A percentile compares a stretch with the other conserved stretches of the same genome.
phyloP scores from a whole-genome alignment of 176 grass and related monocot genomes.

The Poa pratensis region DNA sequence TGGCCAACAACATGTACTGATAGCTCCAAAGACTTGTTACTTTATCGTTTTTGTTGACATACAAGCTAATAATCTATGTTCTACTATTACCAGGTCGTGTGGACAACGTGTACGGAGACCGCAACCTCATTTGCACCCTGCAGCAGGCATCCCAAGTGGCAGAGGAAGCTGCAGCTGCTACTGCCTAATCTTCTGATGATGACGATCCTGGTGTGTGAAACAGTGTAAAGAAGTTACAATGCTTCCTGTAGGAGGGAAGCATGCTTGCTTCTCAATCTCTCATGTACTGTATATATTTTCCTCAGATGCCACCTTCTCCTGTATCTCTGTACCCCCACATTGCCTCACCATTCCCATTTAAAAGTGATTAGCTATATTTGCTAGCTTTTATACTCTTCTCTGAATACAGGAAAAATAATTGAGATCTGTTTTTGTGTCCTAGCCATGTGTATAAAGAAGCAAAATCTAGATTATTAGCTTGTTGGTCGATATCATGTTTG shows the following conservation, averaged over 20 bases:
- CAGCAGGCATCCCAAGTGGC: slow-evolving; percentile 77
- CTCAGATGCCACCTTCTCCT: slow-evolving; percentile 47
- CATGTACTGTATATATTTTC: slow-evolving; percentile 70
- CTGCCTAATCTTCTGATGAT: slow-evolving; percentile 59
- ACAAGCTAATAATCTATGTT: slow-evolving; percentile 1
- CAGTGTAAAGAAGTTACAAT: slow-evolving; percentile 51
- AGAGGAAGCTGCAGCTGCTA: slow-evolving; percentile 90
- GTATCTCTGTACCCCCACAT: slow-evolving; percentile 38
- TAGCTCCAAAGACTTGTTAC: neutral
- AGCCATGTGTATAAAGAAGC: slow-evolving; percentile 29
- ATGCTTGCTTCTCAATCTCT: slow-evolving; percentile 45
- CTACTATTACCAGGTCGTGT: slow-evolving; percentile 65
- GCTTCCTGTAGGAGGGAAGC: slow-evolving; percentile 76
- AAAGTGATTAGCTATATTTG: slow-evolving; percentile 45
- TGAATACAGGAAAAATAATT: slow-evolving; percentile 17
- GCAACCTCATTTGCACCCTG: slow-evolving; percentile 94
- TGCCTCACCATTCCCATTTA: slow-evolving; percentile 39
- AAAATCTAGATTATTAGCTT: neutral
- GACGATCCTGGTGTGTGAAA: slow-evolving; percentile 35
- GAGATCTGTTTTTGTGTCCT: neutral
- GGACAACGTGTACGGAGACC: slow-evolving; percentile 98
- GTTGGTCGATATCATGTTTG: slow-evolving; percentile 2
- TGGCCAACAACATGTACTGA: slow-evolving; percentile 90
- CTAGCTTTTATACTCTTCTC: slow-evolving; percentile 19
- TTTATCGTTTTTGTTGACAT: neutral